phyloP scores from a whole-genome alignment of 371 early-diverging fungal genomes.

The Entomophthora muscae region DNA sequence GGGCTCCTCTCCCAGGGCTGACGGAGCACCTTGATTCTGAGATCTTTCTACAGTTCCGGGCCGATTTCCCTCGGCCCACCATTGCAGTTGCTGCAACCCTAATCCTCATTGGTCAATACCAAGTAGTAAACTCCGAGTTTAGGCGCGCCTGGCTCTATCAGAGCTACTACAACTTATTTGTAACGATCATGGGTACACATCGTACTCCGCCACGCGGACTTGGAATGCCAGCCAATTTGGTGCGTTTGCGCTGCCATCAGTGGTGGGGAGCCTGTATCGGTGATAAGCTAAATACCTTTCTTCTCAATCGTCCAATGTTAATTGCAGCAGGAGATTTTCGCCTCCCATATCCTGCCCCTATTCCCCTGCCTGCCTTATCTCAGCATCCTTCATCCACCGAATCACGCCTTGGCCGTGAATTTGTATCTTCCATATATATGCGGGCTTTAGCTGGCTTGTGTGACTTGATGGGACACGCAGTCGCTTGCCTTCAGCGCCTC shows the following conservation, averaged over 20 bases:
- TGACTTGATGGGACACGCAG: slow-evolving; percentile 4
- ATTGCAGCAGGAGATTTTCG: not conserved
- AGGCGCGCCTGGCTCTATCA: not conserved
- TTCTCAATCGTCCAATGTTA: slow-evolving; percentile 2
- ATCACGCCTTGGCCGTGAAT: not conserved
- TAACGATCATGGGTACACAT: not conserved
- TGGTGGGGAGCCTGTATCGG: slow-evolving; percentile 4
- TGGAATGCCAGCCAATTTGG: not conserved
- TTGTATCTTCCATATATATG: not conserved
- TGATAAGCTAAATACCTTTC: not conserved
- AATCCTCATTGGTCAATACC: slow-evolving; percentile 5
- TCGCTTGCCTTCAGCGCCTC: not conserved
- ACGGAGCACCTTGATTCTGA: not conserved
- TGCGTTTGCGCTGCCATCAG: not conserved
- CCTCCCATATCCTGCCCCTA: not conserved
- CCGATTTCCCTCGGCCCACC: not conserved
- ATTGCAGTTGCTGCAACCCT: not conserved
- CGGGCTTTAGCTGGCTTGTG: not conserved
- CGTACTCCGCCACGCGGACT: not conserved
- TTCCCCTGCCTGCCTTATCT: not conserved
- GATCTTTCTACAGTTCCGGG: not conserved
- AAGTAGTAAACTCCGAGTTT: not conserved
- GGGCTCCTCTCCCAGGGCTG: slow-evolving; percentile 1
- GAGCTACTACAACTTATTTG: not conserved
- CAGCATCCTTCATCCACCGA: not conserved